These are phyloP conservation scores for Liquidambar formosana DNA, from an alignment of 164 flowering plant species.

Conservation along the genomic window DNA sequence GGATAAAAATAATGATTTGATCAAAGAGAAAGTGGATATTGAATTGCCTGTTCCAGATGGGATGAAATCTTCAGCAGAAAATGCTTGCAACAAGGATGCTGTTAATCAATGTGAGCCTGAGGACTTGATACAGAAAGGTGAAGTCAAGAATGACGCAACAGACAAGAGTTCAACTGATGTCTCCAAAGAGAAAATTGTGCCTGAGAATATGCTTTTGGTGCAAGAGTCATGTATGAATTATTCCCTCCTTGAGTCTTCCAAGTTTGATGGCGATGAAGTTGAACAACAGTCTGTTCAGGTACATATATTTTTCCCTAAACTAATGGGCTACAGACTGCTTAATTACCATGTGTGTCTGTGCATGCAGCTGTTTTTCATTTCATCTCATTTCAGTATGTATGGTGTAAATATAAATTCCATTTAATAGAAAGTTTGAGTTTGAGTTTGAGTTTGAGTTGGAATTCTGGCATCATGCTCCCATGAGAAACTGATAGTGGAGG, in stretches of 20 bases:
- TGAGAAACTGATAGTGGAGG: not conserved
- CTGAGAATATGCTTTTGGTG: constrained; percentile 18
- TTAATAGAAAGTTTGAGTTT: no score
- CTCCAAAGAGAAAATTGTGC: constrained; percentile 20
- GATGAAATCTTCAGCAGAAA: constrained; percentile 17
- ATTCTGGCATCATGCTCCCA: not conserved
- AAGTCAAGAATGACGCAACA: constrained; percentile 13
- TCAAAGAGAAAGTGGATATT: constrained; percentile 16
- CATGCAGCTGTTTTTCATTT: not conserved
- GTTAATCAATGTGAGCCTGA: constrained; percentile 8
- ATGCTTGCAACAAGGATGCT: constrained; percentile 10
- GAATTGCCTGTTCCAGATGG: constrained; percentile 8
- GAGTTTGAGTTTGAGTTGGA: not conserved
- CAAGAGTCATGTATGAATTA: constrained; percentile 11
- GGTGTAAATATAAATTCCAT: not conserved
- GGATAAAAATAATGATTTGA: constrained; percentile 19
- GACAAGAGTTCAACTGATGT: constrained; percentile 7
- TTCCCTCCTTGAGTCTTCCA: constrained; percentile 9
- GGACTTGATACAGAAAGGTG: constrained; percentile 17
- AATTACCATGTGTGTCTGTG: not conserved
- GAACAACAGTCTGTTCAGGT: constrained; percentile 38
- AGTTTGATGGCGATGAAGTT: constrained; percentile 13
- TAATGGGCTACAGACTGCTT: not conserved
- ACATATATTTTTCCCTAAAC: constrained; percentile 4
- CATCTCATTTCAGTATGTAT: not conserved